Base-by-base conservation (phyloP, 2,329 filamentous ascomycete genomes). In the Clarireedia sp. region DNA sequence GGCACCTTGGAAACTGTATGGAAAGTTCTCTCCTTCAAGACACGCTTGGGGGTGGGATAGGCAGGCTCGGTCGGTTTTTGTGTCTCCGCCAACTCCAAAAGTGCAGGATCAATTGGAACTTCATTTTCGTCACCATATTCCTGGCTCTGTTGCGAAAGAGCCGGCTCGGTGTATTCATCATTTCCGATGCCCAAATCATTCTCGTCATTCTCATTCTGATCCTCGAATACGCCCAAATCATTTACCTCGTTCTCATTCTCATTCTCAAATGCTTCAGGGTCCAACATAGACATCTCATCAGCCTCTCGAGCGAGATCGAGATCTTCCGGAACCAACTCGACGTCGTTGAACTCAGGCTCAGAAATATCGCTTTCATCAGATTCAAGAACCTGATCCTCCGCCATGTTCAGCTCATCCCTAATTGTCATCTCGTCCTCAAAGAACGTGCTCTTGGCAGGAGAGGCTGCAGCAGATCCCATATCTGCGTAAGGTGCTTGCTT, bases 1-100 rank as follows among this genome's bases (percentile, higher is more conserved):
- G 87, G 87, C 4, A 91, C 82, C 70, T 90, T 91, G 24, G 85
- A 87, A 0, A 88, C 83, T 0, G 88, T 91, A 68, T 87, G 81
- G 59, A 86, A 80, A n/a, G 77, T 73, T 44, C 75, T 54, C 54
- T 69, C 62, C 8, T 61, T 57, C 4, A 64, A 54, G 45, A 66
- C 48, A 36, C 62, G 62, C 48, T 64, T 66, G 45, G 63, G 66
- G 10, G 66, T 68, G 9, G 56, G 33, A n/a, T 60, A 64, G 2
- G 26, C 14, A 21, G 60, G 54, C 12, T 57, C 38, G 33, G 37
- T n/a, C 45, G 41, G 50, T 14, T 36, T 38, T 55, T 51, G 50
- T 23, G 51, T 17, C 16, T 43, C 29, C 14, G 55, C 51, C 56
- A 51, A 52, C 21, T 57, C 59, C 9, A 74, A 58, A 33, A 80